Evolutionary conservation across 495 filamentous ascomycete species (phyloP).

Genomic region (Penicillium arizonense): DNA sequence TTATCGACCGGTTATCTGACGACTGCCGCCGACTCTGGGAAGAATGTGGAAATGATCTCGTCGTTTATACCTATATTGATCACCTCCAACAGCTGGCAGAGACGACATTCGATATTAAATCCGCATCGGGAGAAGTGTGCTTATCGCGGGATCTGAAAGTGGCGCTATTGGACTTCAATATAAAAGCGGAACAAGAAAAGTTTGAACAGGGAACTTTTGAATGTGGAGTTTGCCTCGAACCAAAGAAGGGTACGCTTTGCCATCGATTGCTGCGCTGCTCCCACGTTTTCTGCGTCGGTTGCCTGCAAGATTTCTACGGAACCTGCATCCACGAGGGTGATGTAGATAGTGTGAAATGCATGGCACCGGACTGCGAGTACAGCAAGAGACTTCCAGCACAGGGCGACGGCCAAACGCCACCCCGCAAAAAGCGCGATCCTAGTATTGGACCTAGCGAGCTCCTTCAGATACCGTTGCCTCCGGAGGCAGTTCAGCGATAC

Average conservation of each 20-base stretch:
- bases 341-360: constrained; percentile 71
- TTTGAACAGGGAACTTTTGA: constrained; percentile 87
- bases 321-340: constrained; percentile 83
- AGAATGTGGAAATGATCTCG: constrained; percentile 71
- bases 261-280: constrained; percentile 75
- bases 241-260: constrained; percentile 83
- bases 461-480: constrained; percentile 74
- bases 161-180: constrained; percentile 75
- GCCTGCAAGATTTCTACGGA: constrained; percentile 87
- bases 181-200: constrained; percentile 62
- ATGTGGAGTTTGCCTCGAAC: constrained; percentile 88
- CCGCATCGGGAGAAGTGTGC: constrained; percentile 39
- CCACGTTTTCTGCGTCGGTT: constrained; percentile 86
- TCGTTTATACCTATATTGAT: constrained; percentile 85
- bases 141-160: constrained; percentile 60
- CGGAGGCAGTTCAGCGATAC: constrained; percentile 78
- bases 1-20: constrained; percentile 54
- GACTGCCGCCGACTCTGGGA: constrained; percentile 74
- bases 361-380: constrained; percentile 72
- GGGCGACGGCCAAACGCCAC: constrained; percentile 21
- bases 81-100: constrained; percentile 79
- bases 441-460: constrained; percentile 85
- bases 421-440: constrained; percentile 50
- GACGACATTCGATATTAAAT: constrained; percentile 68
- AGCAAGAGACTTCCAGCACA: constrained; percentile 33